Conservation (phyloP, 163 green algal genomes). For the Chlamydomonas reinhardtii region DNA sequence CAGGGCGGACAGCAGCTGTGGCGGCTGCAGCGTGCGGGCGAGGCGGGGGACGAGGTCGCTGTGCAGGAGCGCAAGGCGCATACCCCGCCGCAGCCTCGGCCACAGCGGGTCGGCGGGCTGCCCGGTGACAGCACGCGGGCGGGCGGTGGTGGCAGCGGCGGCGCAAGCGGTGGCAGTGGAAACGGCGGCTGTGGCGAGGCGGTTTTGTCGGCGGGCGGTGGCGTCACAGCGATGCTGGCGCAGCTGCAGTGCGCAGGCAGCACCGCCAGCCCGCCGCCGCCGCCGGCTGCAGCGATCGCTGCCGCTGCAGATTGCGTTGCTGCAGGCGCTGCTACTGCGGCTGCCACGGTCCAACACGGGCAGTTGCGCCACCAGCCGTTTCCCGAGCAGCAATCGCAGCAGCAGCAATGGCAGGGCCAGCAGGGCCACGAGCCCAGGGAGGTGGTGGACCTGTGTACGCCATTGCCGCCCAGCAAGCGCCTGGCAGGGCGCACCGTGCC, state of each 20-base stretch:
- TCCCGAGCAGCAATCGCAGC: background rate
- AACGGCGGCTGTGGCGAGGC: background rate
- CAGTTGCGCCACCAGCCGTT: background rate
- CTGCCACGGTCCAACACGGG: background rate
- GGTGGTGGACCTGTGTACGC: slow-evolving; percentile 41
- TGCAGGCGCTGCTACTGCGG: background rate
- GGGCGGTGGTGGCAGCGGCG: background rate
- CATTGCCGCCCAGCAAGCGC: slow-evolving; percentile 24
- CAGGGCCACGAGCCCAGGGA: background rate
- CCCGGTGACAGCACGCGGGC: background rate
- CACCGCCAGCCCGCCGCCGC: background rate
- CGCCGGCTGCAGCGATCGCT: no score
- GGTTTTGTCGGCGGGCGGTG: background rate
- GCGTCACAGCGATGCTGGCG: slow-evolving; percentile 1
- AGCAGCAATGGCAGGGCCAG: no score
- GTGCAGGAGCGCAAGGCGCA: no score
- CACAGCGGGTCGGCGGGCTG: background rate
- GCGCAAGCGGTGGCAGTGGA: background rate
- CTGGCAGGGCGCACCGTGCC: background rate
- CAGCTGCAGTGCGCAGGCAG: slow-evolving; percentile 7
- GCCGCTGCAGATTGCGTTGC: no score
- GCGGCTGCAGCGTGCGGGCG: no score
- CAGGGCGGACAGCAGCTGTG: no score
- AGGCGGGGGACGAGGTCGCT: no score
- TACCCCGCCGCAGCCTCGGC: background rate